Evolutionary conservation across 1,284 basidiomycete species (phyloP).

Genomic region (Apiotrichum gamsii): DNA sequence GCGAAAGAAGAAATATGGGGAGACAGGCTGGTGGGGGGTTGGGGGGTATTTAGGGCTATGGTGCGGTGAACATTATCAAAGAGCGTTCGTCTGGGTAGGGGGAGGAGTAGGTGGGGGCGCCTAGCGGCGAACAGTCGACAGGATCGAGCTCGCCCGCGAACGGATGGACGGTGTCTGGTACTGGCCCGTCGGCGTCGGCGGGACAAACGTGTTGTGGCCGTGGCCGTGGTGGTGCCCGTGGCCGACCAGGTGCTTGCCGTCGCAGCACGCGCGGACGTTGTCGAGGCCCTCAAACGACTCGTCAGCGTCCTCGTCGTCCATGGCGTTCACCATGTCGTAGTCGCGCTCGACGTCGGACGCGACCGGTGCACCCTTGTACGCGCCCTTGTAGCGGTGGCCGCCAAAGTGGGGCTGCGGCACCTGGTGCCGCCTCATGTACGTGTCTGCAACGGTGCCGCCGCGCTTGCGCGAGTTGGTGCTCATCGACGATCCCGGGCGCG

Average conservation of each 20-base stretch:
- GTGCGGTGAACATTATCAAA: not conserved
- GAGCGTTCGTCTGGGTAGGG: too few species aligned
- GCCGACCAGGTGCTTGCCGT: slow-evolving; percentile 69
- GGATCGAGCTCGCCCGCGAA: slow-evolving; percentile 16
- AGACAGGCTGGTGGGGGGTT: too few species aligned
- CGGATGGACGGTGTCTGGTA: slow-evolving; percentile 31
- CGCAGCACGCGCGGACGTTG: slow-evolving; percentile 90
- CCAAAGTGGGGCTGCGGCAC: slow-evolving; percentile 35
- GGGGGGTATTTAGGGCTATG: too few species aligned
- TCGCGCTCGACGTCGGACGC: slow-evolving; percentile 42
- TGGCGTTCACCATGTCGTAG: slow-evolving; percentile 54
- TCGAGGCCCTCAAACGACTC: slow-evolving; percentile 87
- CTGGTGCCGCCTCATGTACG: slow-evolving; percentile 67
- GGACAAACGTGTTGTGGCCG: slow-evolving; percentile 52
- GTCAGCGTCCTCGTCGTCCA: slow-evolving; percentile 64
- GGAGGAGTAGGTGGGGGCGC: too few species aligned
- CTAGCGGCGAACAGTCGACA: slow-evolving; percentile 16
- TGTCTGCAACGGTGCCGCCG: slow-evolving; percentile 77
- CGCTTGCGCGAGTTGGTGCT: slow-evolving; percentile 55
- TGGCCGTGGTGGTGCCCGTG: slow-evolving; percentile 56
- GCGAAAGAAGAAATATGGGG: too few species aligned
- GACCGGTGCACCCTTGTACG: slow-evolving; percentile 34
- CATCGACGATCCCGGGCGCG: slow-evolving; percentile 49
- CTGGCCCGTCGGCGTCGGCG: slow-evolving; percentile 17
- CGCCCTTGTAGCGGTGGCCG: slow-evolving; percentile 40